Percentiles rank a stretch among this genome's conserved stretches.
Conservation (phyloP, 441 rosid species). For the Croton laevigatus region DNA sequence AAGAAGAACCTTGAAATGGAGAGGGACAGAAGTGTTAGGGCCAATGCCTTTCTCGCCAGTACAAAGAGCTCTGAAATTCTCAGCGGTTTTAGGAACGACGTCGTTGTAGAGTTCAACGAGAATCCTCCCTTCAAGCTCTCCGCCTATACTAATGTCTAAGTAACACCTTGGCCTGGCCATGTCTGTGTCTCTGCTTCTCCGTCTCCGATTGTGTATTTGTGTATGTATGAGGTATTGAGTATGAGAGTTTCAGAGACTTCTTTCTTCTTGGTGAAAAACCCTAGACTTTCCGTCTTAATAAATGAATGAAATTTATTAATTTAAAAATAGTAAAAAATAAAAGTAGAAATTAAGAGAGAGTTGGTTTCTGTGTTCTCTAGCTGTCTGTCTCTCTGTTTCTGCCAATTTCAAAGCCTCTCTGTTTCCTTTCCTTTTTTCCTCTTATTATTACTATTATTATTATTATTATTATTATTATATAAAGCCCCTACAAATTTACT, state of each 20-base stretch:
- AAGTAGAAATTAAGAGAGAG: no score
- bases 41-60: conserved; percentile 92
- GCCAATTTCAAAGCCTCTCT: no score
- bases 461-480: no score
- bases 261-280: background rate
- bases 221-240: background rate
- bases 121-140: conserved; percentile 93
- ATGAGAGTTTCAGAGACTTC: background rate
- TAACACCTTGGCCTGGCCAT: conserved; percentile 69
- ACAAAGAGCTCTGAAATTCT: conserved; percentile 90
- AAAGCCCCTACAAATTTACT: no score
- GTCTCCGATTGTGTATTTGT: background rate
- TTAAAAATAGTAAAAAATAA: no score
- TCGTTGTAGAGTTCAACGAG: conserved; percentile 79
- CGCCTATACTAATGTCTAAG: conserved; percentile 87
- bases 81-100: conserved; percentile 86
- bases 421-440: no score
- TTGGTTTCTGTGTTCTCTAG: no score
- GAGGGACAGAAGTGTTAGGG: conserved; percentile 67
- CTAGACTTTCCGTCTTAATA: background rate
- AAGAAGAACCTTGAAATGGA: conserved; percentile 75
- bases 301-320: background rate
- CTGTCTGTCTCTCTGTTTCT: no score
- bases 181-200: conserved; percentile 2
- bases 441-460: no score